These are phyloP conservation scores for Arabidopsis arenosa DNA, from an alignment of 345 rosid genomes.

Conservation along the genomic window DNA sequence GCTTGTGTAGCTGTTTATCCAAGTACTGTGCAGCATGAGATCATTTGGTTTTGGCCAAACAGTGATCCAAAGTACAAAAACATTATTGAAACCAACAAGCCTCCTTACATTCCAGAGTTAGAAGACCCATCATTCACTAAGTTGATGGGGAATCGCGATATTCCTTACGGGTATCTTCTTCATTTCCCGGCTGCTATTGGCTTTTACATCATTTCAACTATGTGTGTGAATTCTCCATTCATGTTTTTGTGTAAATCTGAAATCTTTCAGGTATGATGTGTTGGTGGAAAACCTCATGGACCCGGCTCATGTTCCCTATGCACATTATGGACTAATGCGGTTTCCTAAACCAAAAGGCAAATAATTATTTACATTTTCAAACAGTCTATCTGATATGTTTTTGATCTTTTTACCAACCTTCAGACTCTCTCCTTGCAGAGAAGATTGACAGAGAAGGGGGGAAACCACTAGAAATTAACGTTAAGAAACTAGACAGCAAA, in stretches of 20 bases:
- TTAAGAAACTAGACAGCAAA: conserved; percentile 53
- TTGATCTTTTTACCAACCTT: conserved; percentile 6
- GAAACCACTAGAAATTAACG: conserved; percentile 62
- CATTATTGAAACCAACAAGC: conserved; percentile 61
- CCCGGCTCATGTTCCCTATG: conserved; percentile 94
- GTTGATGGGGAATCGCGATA: conserved; percentile 67
- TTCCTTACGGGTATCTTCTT: conserved; percentile 72
- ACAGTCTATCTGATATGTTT: neutral
- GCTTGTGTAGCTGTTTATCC: conserved; percentile 85
- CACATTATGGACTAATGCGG: conserved; percentile 79
- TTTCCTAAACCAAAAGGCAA: conserved; percentile 50
- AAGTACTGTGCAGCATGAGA: conserved; percentile 70
- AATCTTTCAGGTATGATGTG: conserved; percentile 73
- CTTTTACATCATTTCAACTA: neutral
- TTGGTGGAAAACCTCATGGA: conserved; percentile 88
- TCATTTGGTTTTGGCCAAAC: conserved; percentile 96
- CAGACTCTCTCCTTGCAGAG: conserved; percentile 46
- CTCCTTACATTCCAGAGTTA: conserved; percentile 74
- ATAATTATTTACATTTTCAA: conserved; percentile 28
- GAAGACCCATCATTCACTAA: conserved; percentile 82
- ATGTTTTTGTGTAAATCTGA: conserved; percentile 10
- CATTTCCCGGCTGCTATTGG: neutral
- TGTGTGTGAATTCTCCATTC: too few relatives aligned
- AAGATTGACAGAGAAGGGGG: conserved; percentile 93
- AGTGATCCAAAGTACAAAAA: conserved; percentile 73